Base-by-base conservation (phyloP, 1,139 yeast genomes). In the Ogataea hybrid region DNA sequence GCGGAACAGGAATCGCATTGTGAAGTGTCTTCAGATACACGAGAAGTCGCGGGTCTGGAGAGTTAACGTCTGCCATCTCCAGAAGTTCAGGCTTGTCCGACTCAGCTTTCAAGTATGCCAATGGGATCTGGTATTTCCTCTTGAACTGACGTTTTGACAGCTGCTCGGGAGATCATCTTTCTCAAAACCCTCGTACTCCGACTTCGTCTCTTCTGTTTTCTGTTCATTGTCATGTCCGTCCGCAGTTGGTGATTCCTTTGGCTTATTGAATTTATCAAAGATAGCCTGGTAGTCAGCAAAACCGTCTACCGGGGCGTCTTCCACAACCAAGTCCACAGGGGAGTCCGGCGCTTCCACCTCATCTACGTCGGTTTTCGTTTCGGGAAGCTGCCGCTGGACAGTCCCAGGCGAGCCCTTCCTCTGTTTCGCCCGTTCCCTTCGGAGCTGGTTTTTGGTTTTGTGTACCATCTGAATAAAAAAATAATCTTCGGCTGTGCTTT, bases 41-140 rank as follows among this genome's bases (percentile, higher is more conserved):
- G 12, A 81, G 68, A 20, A 89, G 61, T 39, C 69, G 66, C 1
- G 98, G 96, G 56, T 88, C 94, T 3, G 71, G 73, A 0, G 97
- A 85, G 64, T 90, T 94, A 2, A 81, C 83, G 62, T 92, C 98
- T 52, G 69, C 76, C 94, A 95, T 84, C 50, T 89, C 96, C 0
- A 92, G 84, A 4, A 82, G 59, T 46, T 86, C 89, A 0, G 97
- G 97, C 28, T 67, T 67, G 6, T 63, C 57, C 0, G 83, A 72
- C 16, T 69, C 61, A 0, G 84, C 70, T 58, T 90, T 92, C 39
- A 92, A 68, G 11, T 73, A 70, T 0, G 92, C 79, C 14, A 92
- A 64, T 0, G 94, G 77, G 0, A 88, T 75, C 52, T 83, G 82
- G 43, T 72, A 69, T 36, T 65, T 58, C 46, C 71, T 70, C 41